Base-by-base conservation (phyloP, 169 alveolate species). In the Eimeria zaria region DNA sequence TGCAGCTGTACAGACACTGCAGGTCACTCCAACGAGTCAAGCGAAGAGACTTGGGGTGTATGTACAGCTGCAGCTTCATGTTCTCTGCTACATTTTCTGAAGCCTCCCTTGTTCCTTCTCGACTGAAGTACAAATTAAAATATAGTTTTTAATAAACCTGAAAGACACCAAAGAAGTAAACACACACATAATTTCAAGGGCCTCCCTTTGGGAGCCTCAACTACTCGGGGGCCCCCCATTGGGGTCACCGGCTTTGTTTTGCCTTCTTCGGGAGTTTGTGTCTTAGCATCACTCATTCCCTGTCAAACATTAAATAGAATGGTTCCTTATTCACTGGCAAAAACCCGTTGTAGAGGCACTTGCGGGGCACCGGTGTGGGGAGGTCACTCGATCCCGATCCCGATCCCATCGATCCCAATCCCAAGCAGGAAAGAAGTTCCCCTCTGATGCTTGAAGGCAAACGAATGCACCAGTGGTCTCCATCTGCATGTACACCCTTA, bases 381-480 rank as follows among this genome's bases (percentile, higher is more conserved):
- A 60, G 69, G 33, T 60, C 69, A 60, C 69, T 60, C 69, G 69
- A 60, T 22, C 69, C 69, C 69, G 30, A 51, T 64, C 74, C 67
- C n/a, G 67, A 16, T 58, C 67, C 67, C 67, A 16, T 18, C 67
- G 67, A 58, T 58, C 67, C 67, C 67, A 27, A 58, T 58, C 60
- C 60, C 60, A 51, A 7, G 60, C 20, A 12, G n/a, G n/a, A n/a
- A n/a, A n/a, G n/a, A n/a, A n/a, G n/a, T n/a, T n/a, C n/a, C n/a
- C n/a, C n/a, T n/a, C n/a, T n/a, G n/a, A n/a, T n/a, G n/a, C n/a
- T n/a, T n/a, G 39, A 64, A 64, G 9, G 36, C 74, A 11, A 64
- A 9, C 8, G 39, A 36, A 39, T 64, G 4, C 8, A 64, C 11
- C 18, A 1, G 30, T 0, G 20, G n/a, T 22, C n/a, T n/a, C 41